Percentiles rank a stretch among this genome's conserved stretches.
Evolutionary conservation across 2,329 filamentous ascomycete genomes (phyloP).

Genomic region (Neocucurbitaria cava): DNA sequence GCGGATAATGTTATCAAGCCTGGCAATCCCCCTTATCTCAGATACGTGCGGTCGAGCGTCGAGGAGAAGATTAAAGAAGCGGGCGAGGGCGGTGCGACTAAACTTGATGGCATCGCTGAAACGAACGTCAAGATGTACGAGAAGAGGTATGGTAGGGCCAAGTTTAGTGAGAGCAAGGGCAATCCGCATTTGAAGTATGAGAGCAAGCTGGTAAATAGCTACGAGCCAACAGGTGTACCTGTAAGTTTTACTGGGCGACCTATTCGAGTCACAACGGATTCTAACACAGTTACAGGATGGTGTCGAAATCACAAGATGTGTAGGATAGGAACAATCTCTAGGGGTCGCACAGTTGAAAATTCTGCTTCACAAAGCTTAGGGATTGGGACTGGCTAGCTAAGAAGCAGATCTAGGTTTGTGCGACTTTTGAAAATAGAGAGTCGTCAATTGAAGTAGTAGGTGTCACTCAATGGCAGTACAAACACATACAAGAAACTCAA

Average conservation of each 20-base stretch:
- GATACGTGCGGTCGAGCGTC: conserved; percentile 72
- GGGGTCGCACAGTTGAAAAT: neutral
- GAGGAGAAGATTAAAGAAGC: conserved; percentile 63
- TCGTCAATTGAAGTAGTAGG: neutral
- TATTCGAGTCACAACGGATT: neutral
- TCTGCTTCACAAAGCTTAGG: neutral
- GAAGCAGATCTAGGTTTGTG: too few relatives aligned
- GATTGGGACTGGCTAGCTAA: too few relatives aligned
- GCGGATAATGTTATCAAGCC: conserved; percentile 77
- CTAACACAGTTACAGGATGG: conserved; percentile 60
- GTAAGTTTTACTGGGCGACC: conserved; percentile 53
- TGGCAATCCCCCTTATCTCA: conserved; percentile 73
- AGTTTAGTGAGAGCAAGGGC: conserved; percentile 55
- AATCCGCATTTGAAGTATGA: conserved; percentile 72
- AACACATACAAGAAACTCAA: too few relatives aligned
- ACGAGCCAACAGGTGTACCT: conserved; percentile 70
- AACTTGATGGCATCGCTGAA: conserved; percentile 52
- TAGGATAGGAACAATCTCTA: conserved; percentile 23
- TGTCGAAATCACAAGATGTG: conserved; percentile 69
- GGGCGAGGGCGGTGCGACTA: conserved; percentile 40
- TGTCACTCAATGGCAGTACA: neutral
- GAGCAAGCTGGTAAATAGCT: conserved; percentile 68
- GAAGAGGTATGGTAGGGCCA: conserved; percentile 56
- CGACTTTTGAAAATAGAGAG: neutral
- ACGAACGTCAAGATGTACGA: conserved; percentile 57